A percentile compares a stretch with the other conserved stretches of the same genome.
Conservation (phyloP, 179 eudicot species). For the Silene noctiflora region DNA sequence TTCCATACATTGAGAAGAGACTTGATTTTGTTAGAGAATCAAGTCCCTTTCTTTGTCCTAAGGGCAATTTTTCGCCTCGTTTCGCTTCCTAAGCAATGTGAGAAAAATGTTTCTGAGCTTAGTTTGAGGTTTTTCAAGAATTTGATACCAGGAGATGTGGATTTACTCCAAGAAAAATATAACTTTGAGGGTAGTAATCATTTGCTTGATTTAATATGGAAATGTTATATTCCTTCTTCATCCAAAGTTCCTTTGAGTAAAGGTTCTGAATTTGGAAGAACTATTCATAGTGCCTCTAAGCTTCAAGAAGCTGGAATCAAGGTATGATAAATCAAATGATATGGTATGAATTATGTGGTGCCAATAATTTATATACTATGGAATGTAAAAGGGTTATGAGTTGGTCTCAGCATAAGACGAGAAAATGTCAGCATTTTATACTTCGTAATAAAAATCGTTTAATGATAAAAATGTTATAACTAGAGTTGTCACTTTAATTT, state of each 20-base stretch:
- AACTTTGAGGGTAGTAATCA: conserved; percentile 42
- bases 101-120: conserved; percentile 33
- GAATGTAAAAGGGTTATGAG: no score
- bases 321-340: conserved; percentile 13
- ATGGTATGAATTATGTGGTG: no score
- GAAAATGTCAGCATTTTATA: no score
- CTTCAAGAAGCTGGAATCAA: conserved; percentile 35
- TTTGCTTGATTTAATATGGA: conserved; percentile 55
- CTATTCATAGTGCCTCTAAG: conserved; percentile 27
- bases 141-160: conserved; percentile 33
- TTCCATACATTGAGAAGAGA: conserved; percentile 40
- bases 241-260: conserved; percentile 11
- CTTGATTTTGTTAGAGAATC: conserved; percentile 56
- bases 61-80: conserved; percentile 38
- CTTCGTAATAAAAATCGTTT: no score
- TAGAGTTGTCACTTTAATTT: no score
- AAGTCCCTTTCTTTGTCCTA: conserved; percentile 55
- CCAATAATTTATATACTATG: no score
- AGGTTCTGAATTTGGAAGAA: conserved; percentile 13
- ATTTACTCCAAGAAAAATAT: conserved; percentile 23
- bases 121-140: conserved; percentile 44
- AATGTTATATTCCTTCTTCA: conserved; percentile 38
- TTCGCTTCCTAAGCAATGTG: conserved; percentile 33
- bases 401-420: no score
- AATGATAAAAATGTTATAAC: no score